Conservation (phyloP, 306 rosid genomes). For the Hippophae tibetana region DNA sequence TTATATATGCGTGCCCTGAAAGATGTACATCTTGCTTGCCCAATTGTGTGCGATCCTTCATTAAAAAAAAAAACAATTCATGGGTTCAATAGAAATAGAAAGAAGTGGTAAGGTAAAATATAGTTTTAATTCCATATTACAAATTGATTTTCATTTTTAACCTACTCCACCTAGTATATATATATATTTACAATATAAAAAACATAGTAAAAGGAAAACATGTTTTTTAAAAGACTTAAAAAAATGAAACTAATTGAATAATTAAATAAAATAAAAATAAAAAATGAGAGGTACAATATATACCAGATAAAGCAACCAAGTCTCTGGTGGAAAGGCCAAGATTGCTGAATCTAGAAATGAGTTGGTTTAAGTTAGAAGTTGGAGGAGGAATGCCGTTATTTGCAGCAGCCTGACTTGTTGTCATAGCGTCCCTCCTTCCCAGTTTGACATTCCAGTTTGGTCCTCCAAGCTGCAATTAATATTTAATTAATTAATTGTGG, state of each 20-base stretch:
- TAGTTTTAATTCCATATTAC: no score
- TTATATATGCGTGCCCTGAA: slow-evolving; percentile 60
- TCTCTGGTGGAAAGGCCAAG: slow-evolving; percentile 73
- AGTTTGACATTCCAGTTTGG: slow-evolving; percentile 70
- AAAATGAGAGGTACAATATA: no score
- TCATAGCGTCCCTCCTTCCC: slow-evolving; percentile 78
- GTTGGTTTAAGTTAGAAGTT: slow-evolving; percentile 46
- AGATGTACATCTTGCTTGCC: slow-evolving; percentile 70
- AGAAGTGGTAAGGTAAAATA: no score
- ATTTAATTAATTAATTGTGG: background rate
- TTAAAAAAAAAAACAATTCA: no score
- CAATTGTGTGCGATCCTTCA: slow-evolving; percentile 72
- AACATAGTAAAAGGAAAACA: background rate
- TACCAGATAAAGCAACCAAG: slow-evolving; percentile 76
- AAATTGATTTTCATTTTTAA: no score
- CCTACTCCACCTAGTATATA: no score
- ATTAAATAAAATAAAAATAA: no score
- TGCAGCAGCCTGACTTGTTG: slow-evolving; percentile 63
- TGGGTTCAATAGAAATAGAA: no score
- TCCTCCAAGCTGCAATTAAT: slow-evolving; percentile 60
- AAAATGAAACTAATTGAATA: no score
- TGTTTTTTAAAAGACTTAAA: no score
- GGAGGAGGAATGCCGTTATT: slow-evolving; percentile 69
- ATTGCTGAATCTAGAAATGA: slow-evolving; percentile 41
- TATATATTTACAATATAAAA: no score